A percentile compares a stretch with the other conserved stretches of the same genome.
phyloP scores from a whole-genome alignment of 257 asterid species.

The Solanum habrochaites region DNA sequence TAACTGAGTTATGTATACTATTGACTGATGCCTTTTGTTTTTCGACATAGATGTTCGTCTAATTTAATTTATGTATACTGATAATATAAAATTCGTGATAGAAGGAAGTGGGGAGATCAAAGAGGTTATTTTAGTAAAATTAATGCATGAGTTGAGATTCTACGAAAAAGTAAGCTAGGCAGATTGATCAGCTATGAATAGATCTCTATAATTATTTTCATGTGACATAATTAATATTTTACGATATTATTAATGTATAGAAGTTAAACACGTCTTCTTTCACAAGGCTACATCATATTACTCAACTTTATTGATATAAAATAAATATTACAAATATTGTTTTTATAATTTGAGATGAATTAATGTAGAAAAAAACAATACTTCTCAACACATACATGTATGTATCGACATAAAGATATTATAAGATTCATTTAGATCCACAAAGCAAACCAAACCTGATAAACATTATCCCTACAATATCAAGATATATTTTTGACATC shows the following conservation, averaged over 20 bases:
- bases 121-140: neutral
- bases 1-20: neutral
- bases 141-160: neutral
- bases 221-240: neutral
- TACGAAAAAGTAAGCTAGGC: neutral
- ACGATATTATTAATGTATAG: too few relatives aligned
- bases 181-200: neutral
- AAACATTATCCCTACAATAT: neutral
- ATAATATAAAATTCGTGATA: neutral
- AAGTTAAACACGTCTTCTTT: too few relatives aligned
- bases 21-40: neutral
- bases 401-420: neutral
- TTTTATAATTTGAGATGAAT: neutral
- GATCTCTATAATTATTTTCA: too few relatives aligned
- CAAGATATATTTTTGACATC: neutral
- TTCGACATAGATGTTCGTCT: too few relatives aligned
- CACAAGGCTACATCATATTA: neutral
- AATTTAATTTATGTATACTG: neutral
- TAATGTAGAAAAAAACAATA: neutral
- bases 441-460: neutral
- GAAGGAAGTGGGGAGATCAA: too few relatives aligned
- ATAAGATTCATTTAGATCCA: neutral
- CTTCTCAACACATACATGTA: neutral
- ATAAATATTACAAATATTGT: too few relatives aligned
- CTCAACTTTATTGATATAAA: neutral